phyloP scores from a whole-genome alignment of 495 filamentous ascomycete genomes.

The Cladorrhinum samala region DNA sequence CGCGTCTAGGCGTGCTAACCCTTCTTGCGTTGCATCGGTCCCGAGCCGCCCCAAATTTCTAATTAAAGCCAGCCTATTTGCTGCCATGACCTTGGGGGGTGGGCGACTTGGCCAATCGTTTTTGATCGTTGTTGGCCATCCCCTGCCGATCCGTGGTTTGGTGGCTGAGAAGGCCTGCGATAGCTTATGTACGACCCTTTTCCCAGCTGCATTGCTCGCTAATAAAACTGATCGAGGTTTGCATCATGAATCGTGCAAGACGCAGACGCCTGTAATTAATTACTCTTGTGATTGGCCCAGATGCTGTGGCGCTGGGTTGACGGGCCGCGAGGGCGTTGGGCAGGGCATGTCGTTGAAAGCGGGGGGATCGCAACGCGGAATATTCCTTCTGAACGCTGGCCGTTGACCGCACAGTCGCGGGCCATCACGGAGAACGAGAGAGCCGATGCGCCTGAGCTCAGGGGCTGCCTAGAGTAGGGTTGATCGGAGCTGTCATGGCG shows the following conservation, averaged over 20 bases:
- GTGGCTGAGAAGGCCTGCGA: not conserved
- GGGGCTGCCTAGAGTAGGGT: no score
- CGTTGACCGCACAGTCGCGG: not conserved
- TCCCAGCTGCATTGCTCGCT: not conserved
- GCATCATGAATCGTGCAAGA: not conserved
- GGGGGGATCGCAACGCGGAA: not conserved
- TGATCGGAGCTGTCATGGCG: no score
- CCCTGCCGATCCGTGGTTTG: not conserved
- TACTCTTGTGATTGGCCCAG: not conserved
- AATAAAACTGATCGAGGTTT: not conserved
- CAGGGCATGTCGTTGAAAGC: no score
- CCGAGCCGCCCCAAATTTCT: slow-evolving; percentile 5
- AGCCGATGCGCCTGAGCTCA: no score
- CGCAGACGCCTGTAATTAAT: not conserved
- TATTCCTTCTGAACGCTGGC: not conserved
- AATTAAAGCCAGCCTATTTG: slow-evolving; percentile 9
- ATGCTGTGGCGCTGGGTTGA: not conserved
- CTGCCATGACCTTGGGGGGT: not conserved
- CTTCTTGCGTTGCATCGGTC: slow-evolving; percentile 1
- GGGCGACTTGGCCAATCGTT: not conserved
- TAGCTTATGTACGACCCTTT: not conserved
- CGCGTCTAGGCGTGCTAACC: slow-evolving; percentile 1
- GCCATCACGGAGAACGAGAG: no score
- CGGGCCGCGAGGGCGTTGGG: no score
- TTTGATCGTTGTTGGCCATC: not conserved